phyloP scores from a whole-genome alignment of 371 early-diverging fungal species.

The Batrachochytrium dendrobatidis region DNA sequence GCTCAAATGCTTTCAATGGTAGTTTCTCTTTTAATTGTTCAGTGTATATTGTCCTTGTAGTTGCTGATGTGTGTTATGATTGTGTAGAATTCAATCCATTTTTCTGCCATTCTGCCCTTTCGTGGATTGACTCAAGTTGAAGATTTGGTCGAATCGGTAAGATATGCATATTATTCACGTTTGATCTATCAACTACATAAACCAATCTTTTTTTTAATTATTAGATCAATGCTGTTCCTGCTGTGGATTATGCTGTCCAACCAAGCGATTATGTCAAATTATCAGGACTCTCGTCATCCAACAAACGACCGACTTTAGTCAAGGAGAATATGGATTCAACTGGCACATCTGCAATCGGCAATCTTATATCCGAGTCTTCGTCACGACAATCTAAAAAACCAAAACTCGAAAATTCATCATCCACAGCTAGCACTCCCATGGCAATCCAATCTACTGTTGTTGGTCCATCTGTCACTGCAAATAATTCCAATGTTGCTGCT shows the following conservation, averaged over 20 bases:
- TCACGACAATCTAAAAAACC: background rate
- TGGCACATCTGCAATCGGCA: background rate
- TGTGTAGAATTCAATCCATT: background rate
- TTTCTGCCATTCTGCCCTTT: background rate
- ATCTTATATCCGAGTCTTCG: background rate
- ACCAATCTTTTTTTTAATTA: too few species aligned
- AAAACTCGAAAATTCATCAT: background rate
- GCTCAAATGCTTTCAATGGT: background rate
- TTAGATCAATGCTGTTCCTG: conserved; percentile 1
- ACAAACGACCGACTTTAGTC: background rate
- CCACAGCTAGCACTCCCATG: background rate
- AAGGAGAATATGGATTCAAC: background rate
- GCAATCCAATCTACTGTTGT: background rate
- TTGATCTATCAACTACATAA: too few species aligned
- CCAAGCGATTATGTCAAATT: background rate
- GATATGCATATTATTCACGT: too few species aligned
- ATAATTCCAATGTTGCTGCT: too few species aligned
- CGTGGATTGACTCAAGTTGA: background rate
- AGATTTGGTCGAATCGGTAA: background rate
- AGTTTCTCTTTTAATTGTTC: too few species aligned
- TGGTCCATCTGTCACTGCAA: background rate
- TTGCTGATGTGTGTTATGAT: background rate
- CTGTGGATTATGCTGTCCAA: background rate
- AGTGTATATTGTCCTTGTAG: too few species aligned
- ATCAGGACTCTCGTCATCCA: background rate